Evolutionary conservation across 1,284 basidiomycete genomes (phyloP), one percentile per base, ranked within the genome.

Genomic region (Boletus calvinii): DNA sequence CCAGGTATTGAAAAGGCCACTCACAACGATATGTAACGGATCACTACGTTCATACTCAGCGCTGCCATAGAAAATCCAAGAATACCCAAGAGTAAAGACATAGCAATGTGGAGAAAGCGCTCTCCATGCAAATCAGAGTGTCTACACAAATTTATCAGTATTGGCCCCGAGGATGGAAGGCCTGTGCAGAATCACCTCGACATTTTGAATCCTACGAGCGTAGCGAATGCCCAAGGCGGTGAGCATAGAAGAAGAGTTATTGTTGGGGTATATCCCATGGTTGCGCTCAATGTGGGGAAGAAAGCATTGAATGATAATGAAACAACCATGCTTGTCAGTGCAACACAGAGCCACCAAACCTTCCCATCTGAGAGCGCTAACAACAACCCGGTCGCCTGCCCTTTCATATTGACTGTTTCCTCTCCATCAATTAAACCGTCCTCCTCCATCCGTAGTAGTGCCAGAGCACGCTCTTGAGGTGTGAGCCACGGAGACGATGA

Each of bases 21-120:
- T 60, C 61, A 90, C 83, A 92, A 68, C 10, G 88, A 83, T 20
- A 88, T 68, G 66, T 92, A 92, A 35, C 89, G 85, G 29, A 82
- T 74, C 6, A 74, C 74, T 2, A 72, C 76, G 64, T 84, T 84
- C 81, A 85, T 83, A 1, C 85, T 89, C 15, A 77, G 76, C 50
- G 86, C 77, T 2, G 90, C 84, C 46, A 94, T 81, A 43, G 86
- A 62, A 66, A 91, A 91, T 6, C 88, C 90, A n/a, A 87, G 46
- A 42, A 87, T 80, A 13, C 85, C 86, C 20, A 84, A 56, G 34
- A 73, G 57, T 15, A 87, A 71, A 3, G 86, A 78, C 34, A 71
- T 64, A 2, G 72, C 64, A 46, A 84, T 81, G 62, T 91, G 86
- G 67, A 75, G 81, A 70, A 83, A 87, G 44, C 87, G 80, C 55